Conservation (phyloP, 371 early-diverging fungal species). For the Coemansia sp. region DNA sequence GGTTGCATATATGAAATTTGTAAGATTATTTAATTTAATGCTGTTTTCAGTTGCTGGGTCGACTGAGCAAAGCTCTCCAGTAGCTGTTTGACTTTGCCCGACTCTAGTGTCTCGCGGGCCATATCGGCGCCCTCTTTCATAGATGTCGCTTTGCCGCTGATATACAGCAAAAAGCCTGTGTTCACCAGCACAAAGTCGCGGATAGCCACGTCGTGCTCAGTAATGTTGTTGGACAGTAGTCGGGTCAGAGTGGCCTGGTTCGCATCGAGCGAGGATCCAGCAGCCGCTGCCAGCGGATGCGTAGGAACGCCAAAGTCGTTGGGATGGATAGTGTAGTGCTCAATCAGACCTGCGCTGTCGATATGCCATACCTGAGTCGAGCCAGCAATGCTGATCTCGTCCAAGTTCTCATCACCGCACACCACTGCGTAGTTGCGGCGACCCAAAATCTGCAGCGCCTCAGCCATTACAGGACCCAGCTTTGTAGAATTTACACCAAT, state of each 20-base stretch:
- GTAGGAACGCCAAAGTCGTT: constrained; percentile 81
- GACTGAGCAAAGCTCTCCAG: constrained; percentile 64
- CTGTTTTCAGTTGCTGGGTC: constrained; percentile 43
- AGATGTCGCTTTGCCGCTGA: constrained; percentile 70
- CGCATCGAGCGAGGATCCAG: constrained; percentile 73
- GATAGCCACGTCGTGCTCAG: constrained; percentile 59
- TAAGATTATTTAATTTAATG: background rate
- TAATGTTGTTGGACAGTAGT: constrained; percentile 63
- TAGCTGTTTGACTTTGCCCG: constrained; percentile 66
- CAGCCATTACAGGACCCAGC: constrained; percentile 81
- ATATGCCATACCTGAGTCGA: constrained; percentile 52
- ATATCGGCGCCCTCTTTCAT: constrained; percentile 79
- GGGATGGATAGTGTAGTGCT: constrained; percentile 69
- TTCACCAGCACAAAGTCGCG: constrained; percentile 91
- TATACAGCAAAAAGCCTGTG: constrained; percentile 79
- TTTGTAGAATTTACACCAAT: constrained; percentile 84
- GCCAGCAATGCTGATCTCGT: constrained; percentile 52
- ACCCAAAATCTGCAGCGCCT: constrained; percentile 76
- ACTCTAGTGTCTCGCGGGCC: constrained; percentile 71
- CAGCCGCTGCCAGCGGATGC: constrained; percentile 72
- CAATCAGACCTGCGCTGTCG: constrained; percentile 58
- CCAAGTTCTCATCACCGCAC: constrained; percentile 49
- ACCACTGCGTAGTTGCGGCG: constrained; percentile 67
- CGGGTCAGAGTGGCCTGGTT: constrained; percentile 73
- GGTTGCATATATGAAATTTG: background rate